Evolutionary conservation across 257 asterid species (phyloP), one percentile per base, ranked within the genome.

Genomic region (Cordia subcordata): DNA sequence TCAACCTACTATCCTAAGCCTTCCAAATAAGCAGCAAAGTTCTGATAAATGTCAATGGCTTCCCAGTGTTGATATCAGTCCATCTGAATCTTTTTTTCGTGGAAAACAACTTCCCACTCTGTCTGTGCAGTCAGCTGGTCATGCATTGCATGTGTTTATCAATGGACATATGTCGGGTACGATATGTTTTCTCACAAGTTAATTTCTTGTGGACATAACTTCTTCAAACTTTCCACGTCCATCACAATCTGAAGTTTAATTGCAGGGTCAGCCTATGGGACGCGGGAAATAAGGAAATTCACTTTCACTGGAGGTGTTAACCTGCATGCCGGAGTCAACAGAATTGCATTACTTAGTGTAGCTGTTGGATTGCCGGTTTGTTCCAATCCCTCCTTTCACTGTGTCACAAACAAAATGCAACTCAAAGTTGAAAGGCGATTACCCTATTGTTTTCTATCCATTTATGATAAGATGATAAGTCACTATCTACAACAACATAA

Each of bases 311-410:
- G 78, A 65, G 60, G 75, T 55, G 85, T 79, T 69, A 69, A 67
- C 64, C 72, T 92, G 60, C 99, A 71, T 10, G 88, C 95, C 58
- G 99, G 99, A 70, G 49, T 70, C 49, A 92, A 92, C 77, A 78
- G 58, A 66, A 77, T 92, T 12, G 82, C 89, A 8, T 79, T 92
- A 17, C 96, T 92, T 52, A 88, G 99, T 53, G 88, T 86, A 47
- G 84, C 94, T 3, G 88, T 84, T 65, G 99, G 99, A 52, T 86
- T 92, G 73, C 96, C 84, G 65, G 96, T 92, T 57, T 62, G 87
- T 79, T 64, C 20, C 49, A 12, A 42, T 32, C 11, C 60, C 32
- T 32, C 22, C 15, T 20, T 44, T 62, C 35, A 11, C 47, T 27
- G 4, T 27, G 35, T 27, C 35, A n/a, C 35, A 27, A 27, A 6